Evolutionary conservation across 1,139 yeast species (phyloP).

Genomic region (Magnusiomyces suaveolens): DNA sequence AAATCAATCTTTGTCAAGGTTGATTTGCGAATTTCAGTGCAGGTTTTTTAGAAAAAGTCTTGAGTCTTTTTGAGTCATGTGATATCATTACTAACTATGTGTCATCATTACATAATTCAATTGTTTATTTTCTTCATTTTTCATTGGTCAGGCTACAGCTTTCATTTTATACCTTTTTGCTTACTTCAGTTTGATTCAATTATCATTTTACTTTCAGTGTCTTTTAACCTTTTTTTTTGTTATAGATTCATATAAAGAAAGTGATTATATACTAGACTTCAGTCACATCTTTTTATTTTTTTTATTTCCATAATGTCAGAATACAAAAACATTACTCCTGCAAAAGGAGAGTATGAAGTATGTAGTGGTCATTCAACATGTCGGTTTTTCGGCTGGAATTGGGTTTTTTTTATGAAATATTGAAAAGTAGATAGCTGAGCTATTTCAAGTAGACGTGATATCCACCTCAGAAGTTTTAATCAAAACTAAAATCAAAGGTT

Average conservation of each 20-base stretch:
- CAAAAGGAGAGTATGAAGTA: slow-evolving; percentile 14
- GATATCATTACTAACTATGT: too few relatives aligned
- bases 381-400: background rate
- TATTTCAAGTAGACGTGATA: background rate
- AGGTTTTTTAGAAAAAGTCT: too few relatives aligned
- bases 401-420: background rate
- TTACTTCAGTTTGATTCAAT: too few relatives aligned
- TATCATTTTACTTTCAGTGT: background rate
- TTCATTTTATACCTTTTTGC: too few relatives aligned
- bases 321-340: slow-evolving; percentile 14
- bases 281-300: too few relatives aligned
- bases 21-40: too few relatives aligned
- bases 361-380: too few relatives aligned
- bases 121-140: background rate
- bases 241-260: too few relatives aligned
- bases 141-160: background rate
- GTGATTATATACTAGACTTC: too few relatives aligned
- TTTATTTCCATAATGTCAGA: slow-evolving; percentile 6
- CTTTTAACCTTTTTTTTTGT: background rate
- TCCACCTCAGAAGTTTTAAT: background rate
- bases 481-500: too few relatives aligned
- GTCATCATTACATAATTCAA: background rate
- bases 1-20: too few relatives aligned
- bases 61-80: too few relatives aligned
- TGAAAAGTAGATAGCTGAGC: background rate